phyloP scores from a whole-genome alignment of 1,284 basidiomycete genomes.

The Puccinia coronata region DNA sequence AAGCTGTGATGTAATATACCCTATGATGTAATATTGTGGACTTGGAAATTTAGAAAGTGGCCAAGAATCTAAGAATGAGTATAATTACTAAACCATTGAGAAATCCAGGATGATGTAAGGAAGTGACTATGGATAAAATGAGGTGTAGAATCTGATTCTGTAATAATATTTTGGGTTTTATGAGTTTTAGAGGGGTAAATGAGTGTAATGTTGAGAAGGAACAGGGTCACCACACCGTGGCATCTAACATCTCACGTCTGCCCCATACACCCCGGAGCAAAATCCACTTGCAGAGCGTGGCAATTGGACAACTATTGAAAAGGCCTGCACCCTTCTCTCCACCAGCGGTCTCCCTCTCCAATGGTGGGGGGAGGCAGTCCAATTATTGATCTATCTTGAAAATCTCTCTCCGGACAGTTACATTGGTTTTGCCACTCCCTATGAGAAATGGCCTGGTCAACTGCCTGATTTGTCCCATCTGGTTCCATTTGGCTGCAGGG shows the following conservation, averaged over 20 bases:
- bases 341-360: not conserved
- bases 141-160: too few species aligned
- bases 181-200: too few species aligned
- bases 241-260: not conserved
- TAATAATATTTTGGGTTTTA: too few species aligned
- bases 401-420: slow-evolving; percentile 8
- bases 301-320: slow-evolving; percentile 27
- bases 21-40: not conserved
- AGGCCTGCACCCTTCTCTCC: not conserved
- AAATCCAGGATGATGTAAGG: too few species aligned
- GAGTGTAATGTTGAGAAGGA: too few species aligned
- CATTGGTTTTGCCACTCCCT: not conserved
- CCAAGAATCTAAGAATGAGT: too few species aligned
- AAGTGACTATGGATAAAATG: too few species aligned
- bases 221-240: too few species aligned
- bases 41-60: too few species aligned
- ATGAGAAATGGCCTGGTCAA: not conserved
- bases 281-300: slow-evolving; percentile 17
- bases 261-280: slow-evolving; percentile 40
- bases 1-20: not conserved
- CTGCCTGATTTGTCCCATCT: not conserved
- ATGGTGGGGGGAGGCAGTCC: slow-evolving; percentile 28
- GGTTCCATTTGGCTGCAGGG: slow-evolving; percentile 16
- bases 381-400: not conserved
- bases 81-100: too few species aligned